A percentile compares a stretch with the other conserved stretches of the same genome.
Evolutionary conservation across 192 early-diverging fungal genomes (phyloP).

Genomic region (Umbelopsis vinacea): DNA sequence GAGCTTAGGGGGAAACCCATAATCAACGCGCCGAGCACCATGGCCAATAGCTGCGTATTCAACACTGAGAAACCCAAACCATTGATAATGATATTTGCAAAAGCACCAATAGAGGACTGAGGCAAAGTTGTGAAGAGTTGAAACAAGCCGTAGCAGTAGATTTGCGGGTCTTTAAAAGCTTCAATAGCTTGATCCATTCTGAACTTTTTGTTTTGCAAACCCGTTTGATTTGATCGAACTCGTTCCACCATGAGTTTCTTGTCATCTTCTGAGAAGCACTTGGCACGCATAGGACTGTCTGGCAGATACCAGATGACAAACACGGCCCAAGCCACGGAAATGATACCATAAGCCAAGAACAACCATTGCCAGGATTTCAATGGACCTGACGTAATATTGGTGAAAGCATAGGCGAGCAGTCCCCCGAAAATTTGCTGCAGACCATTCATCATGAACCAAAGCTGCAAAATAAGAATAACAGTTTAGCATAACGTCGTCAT

Average conservation of each 20-base stretch:
- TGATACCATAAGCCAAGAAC: constrained; percentile 18
- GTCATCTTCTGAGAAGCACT: constrained; percentile 31
- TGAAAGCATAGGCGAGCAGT: constrained; percentile 28
- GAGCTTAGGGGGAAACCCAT: constrained; percentile 16
- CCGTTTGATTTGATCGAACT: constrained; percentile 25
- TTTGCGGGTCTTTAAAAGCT: constrained; percentile 22
- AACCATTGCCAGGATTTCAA: constrained; percentile 28
- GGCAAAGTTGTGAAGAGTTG: constrained; percentile 23
- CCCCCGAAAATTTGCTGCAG: constrained; percentile 30
- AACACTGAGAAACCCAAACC: constrained; percentile 30
- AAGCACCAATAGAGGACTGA: constrained; percentile 19
- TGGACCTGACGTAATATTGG: constrained; percentile 25
- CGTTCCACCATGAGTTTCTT: constrained; percentile 30
- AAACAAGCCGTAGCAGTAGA: constrained; percentile 22
- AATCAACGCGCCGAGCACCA: constrained; percentile 25
- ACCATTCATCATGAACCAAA: constrained; percentile 32
- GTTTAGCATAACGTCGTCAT: no score
- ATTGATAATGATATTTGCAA: constrained; percentile 28
- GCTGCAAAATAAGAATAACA: no score
- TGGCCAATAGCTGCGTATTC: constrained; percentile 27
- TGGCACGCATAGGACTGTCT: constrained; percentile 31
- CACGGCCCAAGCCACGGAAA: constrained; percentile 13
- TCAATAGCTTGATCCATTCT: constrained; percentile 29
- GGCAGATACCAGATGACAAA: constrained; percentile 23
- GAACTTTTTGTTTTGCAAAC: constrained; percentile 25